These are phyloP conservation scores for Borealophlyctis nickersoniae DNA, from an alignment of 192 early-diverging fungal genomes.

Conservation along the genomic window DNA sequence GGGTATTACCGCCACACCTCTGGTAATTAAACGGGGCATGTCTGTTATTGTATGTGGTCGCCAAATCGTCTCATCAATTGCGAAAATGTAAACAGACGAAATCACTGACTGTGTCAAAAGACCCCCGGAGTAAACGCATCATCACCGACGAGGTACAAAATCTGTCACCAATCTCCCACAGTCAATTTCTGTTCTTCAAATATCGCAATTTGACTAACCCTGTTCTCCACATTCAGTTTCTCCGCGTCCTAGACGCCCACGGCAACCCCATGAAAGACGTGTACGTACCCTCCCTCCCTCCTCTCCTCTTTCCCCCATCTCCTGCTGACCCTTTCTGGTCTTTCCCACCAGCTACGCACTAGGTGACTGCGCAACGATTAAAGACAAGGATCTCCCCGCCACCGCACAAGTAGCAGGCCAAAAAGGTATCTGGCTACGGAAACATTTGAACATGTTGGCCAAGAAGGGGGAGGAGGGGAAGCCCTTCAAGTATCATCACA, in stretches of 20 bases:
- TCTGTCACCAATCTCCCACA: not conserved
- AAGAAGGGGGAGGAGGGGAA: slow-evolving; percentile 7
- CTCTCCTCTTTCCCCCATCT: not conserved
- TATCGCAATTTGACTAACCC: no score
- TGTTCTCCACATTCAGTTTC: no score
- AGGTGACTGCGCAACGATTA: slow-evolving; percentile 86
- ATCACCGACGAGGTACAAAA: slow-evolving; percentile 2
- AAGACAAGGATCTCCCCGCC: slow-evolving; percentile 71
- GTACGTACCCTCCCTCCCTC: slow-evolving; percentile 6
- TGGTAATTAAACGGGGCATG: no score
- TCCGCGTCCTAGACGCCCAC: slow-evolving; percentile 38
- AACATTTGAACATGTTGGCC: slow-evolving; percentile 33
- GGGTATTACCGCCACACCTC: slow-evolving; percentile 47
- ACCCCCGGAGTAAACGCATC: not conserved
- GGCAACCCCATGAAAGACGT: slow-evolving; percentile 55
- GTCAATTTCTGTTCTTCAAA: no score
- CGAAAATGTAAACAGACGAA: no score
- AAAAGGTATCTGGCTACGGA: slow-evolving; percentile 65
- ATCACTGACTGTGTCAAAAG: not conserved
- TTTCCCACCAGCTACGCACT: slow-evolving; percentile 62
- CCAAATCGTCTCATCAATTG: no score
- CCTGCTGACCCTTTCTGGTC: not conserved
- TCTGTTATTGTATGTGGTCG: no score
- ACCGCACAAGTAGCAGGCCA: slow-evolving; percentile 86
- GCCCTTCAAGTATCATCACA: slow-evolving; percentile 59